These are phyloP conservation scores for Erythrobasidium hasegawianum DNA, from an alignment of 1,284 basidiomycete genomes.

Conservation along the genomic window DNA sequence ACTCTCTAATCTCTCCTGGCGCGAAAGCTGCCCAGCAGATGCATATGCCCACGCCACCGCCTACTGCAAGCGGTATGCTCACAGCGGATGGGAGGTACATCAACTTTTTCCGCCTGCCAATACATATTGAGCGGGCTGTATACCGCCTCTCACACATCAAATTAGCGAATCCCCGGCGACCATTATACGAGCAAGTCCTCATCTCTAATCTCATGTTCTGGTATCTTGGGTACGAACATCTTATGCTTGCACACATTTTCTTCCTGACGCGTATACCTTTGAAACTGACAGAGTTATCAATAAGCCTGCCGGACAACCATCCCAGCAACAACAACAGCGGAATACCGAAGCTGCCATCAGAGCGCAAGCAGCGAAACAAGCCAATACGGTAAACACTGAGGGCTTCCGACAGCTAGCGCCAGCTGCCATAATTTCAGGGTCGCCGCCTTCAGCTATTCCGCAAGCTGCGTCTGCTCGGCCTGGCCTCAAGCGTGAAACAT, in stretches of 20 bases:
- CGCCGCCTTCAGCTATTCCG: background rate
- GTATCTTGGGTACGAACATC: slow-evolving; percentile 61
- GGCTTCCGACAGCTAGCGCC: background rate
- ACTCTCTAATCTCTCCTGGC: slow-evolving; percentile 58
- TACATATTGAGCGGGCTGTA: slow-evolving; percentile 95
- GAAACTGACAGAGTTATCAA: slow-evolving; percentile 22
- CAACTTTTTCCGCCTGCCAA: slow-evolving; percentile 80
- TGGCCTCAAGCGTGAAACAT: background rate
- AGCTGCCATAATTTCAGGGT: background rate
- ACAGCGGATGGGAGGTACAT: slow-evolving; percentile 55
- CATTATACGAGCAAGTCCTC: slow-evolving; percentile 95
- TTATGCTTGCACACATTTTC: background rate
- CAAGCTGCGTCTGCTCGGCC: background rate
- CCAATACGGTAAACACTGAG: background rate
- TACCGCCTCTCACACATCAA: slow-evolving; percentile 99
- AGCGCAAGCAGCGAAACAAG: slow-evolving; percentile 7
- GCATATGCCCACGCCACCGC: slow-evolving; percentile 64
- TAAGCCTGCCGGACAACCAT: slow-evolving; percentile 16
- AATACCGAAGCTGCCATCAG: background rate
- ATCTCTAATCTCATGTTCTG: slow-evolving; percentile 98
- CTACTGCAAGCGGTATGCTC: slow-evolving; percentile 45
- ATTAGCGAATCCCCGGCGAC: slow-evolving; percentile 89
- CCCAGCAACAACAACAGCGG: slow-evolving; percentile 22
- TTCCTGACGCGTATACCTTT: background rate
- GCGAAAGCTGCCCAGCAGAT: slow-evolving; percentile 58